A percentile compares a stretch with the other conserved stretches of the same genome.
phyloP scores from a whole-genome alignment of 768 basidiomycete genomes.

The Lactifluus piperatus region DNA sequence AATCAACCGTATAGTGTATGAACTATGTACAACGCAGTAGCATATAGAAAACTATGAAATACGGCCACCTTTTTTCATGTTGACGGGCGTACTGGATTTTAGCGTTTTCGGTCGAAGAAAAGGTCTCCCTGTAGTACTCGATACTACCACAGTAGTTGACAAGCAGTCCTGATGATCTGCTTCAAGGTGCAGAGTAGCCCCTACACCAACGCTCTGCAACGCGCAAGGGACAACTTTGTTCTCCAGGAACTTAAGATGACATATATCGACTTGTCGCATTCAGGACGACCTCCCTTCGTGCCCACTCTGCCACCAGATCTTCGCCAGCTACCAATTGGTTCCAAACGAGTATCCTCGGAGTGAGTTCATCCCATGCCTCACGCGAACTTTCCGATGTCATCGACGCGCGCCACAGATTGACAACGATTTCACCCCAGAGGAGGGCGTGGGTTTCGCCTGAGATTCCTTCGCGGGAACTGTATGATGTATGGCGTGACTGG shows the following conservation, averaged over 20 bases:
- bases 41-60: no score
- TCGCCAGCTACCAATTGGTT: slow-evolving; percentile 33
- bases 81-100: no score
- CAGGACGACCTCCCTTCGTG: slow-evolving; percentile 32
- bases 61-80: no score
- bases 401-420: slow-evolving; percentile 46
- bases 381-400: slow-evolving; percentile 33
- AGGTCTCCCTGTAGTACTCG: no score
- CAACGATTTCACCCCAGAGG: slow-evolving; percentile 45
- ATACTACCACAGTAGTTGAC: no score
- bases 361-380: slow-evolving; percentile 43
- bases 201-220: no score
- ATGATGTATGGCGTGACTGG: slow-evolving; percentile 12
- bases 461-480: slow-evolving; percentile 27
- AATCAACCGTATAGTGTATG: no score
- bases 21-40: no score
- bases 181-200: no score
- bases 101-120: no score
- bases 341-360: slow-evolving; percentile 49
- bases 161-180: no score
- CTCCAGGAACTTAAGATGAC: neutral
- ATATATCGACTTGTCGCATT: slow-evolving; percentile 13
- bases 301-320: slow-evolving; percentile 45
- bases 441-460: slow-evolving; percentile 24
- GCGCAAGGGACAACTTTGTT: no score